phyloP scores from a whole-genome alignment of 2,329 filamentous ascomycete genomes.

The Monilinia aucupariae region DNA sequence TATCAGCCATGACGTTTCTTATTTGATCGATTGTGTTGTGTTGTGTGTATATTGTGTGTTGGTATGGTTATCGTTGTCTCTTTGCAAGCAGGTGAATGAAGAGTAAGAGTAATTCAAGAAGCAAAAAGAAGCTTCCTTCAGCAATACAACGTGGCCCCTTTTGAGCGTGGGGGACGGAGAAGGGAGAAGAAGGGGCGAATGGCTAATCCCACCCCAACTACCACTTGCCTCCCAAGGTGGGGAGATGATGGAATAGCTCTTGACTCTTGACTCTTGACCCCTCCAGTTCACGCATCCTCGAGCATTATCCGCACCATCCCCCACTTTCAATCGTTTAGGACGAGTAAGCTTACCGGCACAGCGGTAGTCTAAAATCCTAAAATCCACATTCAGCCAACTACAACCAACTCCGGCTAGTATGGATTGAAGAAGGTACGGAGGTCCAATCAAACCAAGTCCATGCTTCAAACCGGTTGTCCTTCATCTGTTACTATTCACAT shows the following conservation, averaged over 20 bases:
- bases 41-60: not conserved
- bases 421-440: too few species aligned
- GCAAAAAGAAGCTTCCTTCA: not conserved
- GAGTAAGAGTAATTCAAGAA: not conserved
- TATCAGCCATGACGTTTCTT: slow-evolving; percentile 18
- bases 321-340: not conserved
- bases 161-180: slow-evolving; percentile 7
- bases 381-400: too few species aligned
- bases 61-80: not conserved
- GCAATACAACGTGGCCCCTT: slow-evolving; percentile 1
- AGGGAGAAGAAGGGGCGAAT: not conserved
- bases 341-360: too few species aligned
- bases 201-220: not conserved
- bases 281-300: too few species aligned
- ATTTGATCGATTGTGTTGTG: not conserved
- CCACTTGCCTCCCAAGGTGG: not conserved
- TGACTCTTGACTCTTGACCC: not conserved
- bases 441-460: too few species aligned
- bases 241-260: not conserved
- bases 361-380: too few species aligned
- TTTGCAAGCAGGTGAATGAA: not conserved
- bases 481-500: too few species aligned
- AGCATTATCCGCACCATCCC: too few species aligned
- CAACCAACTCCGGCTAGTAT: too few species aligned
- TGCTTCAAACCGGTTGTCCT: too few species aligned